phyloP scores from a whole-genome alignment of 2,329 filamentous ascomycete species.

The Aurifilum marmelostoma region DNA sequence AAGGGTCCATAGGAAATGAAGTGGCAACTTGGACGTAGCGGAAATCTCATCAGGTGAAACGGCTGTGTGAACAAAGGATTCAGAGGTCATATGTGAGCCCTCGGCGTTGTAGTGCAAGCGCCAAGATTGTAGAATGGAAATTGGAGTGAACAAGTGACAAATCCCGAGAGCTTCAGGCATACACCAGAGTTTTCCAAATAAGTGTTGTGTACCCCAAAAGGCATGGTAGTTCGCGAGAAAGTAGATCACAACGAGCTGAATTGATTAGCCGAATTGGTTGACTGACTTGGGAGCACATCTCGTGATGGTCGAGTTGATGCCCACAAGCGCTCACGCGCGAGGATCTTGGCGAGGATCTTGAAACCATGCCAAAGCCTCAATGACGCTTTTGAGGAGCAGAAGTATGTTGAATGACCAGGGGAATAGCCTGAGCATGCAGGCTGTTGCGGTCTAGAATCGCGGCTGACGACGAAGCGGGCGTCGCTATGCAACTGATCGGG shows the following conservation, averaged over 20 bases:
- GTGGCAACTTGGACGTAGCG: not conserved
- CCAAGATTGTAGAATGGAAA: not conserved
- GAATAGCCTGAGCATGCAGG: not conserved
- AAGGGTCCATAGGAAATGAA: not conserved
- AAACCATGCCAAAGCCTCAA: not conserved
- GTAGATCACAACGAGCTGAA: not conserved
- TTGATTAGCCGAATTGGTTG: not conserved
- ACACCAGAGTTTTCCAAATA: not conserved
- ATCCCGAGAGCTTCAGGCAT: not conserved
- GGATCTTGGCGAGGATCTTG: not conserved
- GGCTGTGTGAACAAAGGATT: not conserved
- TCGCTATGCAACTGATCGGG: not conserved
- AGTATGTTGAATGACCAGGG: not conserved
- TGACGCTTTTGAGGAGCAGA: not conserved
- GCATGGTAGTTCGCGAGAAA: not conserved
- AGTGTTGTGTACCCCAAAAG: not conserved
- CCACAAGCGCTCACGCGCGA: not conserved
- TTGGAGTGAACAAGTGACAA: not conserved
- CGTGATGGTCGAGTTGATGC: not conserved
- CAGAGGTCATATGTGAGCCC: not conserved
- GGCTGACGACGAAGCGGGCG: not conserved
- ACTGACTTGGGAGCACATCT: not conserved
- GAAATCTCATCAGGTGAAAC: not conserved
- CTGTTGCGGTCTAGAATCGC: not conserved
- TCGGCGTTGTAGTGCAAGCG: not conserved